These are phyloP conservation scores for Plenodomus tracheiphilus DNA, from an alignment of 2,329 filamentous ascomycete species.

Conservation along the genomic window DNA sequence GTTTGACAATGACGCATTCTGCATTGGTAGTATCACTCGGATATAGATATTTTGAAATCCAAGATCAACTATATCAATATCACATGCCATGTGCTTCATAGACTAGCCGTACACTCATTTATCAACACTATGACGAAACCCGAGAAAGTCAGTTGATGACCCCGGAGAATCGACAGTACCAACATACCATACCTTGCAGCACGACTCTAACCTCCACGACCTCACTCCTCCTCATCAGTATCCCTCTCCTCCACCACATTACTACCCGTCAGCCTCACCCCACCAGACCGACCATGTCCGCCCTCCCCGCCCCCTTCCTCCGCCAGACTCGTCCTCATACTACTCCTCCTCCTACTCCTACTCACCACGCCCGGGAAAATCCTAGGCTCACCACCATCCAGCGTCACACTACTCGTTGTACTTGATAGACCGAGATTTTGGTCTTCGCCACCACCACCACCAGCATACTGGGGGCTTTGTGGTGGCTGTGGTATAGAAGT, in stretches of 20 bases:
- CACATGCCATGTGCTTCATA: too few relatives aligned
- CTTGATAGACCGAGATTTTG: constrained; percentile 20
- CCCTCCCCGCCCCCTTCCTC: constrained; percentile 22
- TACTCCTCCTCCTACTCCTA: constrained; percentile 44
- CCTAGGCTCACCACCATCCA: constrained; percentile 65
- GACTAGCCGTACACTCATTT: too few relatives aligned
- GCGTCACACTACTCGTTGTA: constrained; percentile 28
- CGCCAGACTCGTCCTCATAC: constrained; percentile 23
- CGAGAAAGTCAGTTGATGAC: too few relatives aligned
- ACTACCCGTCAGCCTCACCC: neutral
- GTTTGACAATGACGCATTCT: too few relatives aligned
- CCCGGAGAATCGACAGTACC: neutral
- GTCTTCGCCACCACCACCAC: constrained; percentile 24
- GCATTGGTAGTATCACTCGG: neutral
- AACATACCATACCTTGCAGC: neutral
- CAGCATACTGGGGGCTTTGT: constrained; percentile 17
- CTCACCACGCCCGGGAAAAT: constrained; percentile 73
- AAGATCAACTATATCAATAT: too few relatives aligned
- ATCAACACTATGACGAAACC: too few relatives aligned
- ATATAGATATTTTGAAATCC: too few relatives aligned
- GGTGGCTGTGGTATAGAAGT: constrained; percentile 27
- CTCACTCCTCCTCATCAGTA: constrained; percentile 12
- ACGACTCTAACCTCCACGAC: neutral
- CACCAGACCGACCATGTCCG: neutral
- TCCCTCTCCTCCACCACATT: constrained; percentile 12